Evolutionary conservation across 2,329 filamentous ascomycete species (phyloP).

Genomic region (Diaporthe australafricana): DNA sequence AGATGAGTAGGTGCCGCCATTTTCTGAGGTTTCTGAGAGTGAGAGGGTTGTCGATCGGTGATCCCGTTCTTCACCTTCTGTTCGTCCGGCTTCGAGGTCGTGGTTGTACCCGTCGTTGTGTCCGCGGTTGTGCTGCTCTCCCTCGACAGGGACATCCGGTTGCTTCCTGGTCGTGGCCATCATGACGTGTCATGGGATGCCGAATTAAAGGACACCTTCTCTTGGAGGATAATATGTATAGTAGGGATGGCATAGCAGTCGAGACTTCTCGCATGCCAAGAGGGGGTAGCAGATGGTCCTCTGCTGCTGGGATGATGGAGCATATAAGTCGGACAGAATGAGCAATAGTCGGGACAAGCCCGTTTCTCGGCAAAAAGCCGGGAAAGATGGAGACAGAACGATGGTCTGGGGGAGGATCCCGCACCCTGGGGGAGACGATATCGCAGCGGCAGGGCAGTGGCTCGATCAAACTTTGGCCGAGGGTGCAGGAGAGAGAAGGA

Average conservation of each 20-base stretch:
- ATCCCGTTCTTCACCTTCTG: constrained; percentile 5
- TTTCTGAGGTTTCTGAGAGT: constrained; percentile 7
- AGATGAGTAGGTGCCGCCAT: neutral
- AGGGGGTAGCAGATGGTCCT: neutral
- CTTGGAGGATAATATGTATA: constrained; percentile 10
- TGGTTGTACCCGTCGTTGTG: neutral
- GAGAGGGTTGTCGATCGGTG: constrained; percentile 17
- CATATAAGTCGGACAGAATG: constrained; percentile 21
- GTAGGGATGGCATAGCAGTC: constrained; percentile 35
- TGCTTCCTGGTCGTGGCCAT: constrained; percentile 1
- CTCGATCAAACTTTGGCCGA: neutral
- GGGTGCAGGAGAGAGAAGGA: neutral
- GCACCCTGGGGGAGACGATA: neutral
- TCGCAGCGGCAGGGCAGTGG: constrained; percentile 3
- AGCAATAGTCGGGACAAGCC: constrained; percentile 3
- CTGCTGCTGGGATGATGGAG: neutral
- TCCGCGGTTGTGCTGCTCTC: neutral
- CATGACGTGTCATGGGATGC: neutral
- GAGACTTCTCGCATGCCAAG: constrained; percentile 3
- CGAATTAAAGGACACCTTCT: constrained; percentile 9
- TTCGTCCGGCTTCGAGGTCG: constrained; percentile 19
- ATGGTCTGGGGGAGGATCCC: neutral
- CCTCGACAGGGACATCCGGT: neutral
- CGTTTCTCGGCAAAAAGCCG: neutral
- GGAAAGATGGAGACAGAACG: neutral